Evolutionary conservation across 225 moss, liverwort and hornwort genomes (phyloP), one percentile per base, ranked within the genome.

Genomic region (Ulota crispa): DNA sequence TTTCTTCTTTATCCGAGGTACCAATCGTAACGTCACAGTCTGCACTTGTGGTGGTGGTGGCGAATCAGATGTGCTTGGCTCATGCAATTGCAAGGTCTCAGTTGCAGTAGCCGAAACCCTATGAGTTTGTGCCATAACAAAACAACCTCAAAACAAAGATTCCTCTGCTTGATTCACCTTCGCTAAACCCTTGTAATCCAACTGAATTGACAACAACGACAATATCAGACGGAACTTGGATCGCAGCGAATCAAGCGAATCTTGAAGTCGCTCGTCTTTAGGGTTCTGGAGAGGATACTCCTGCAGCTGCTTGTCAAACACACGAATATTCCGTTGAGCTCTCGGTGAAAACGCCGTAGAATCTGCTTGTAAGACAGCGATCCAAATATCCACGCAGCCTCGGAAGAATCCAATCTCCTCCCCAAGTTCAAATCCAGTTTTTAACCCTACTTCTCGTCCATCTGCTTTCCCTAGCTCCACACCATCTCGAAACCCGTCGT

Each of bases 351-450:
- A 99, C 3, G 78, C 88, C n/a, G 68, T 80, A 31, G 90, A 47
- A 24, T 93, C 83, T n/a, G 86, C 75, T 68, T 85, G 85, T 34
- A 92, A 42, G 5, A 87, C 91, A 9, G 92, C 89, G 70, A 41
- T 92, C 95, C 98, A 95, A 32, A 93, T 54, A 76, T 93, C 90
- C 7, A 87, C 83, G 47, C 98, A 99, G 59, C 98, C 98, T 45
- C 90, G 84, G 78, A 94, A 99, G 42, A 99, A 95, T 3, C 95
- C 98, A 28, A 95, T 87, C 88, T 99, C 98, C 60, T 95, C 95
- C 54, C 94, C 95, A 8, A 93, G 79, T 85, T 99, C 92, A 70
- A 99, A 99, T 27, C 91, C 94, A 32, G 86, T 89, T 87, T 94
- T 95, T 84, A 95, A 78, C 53, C 98, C 98, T 8, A 99, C 98